Conservation (phyloP, 371 early-diverging fungal genomes). For the Syncephalastrum contaminatum region DNA sequence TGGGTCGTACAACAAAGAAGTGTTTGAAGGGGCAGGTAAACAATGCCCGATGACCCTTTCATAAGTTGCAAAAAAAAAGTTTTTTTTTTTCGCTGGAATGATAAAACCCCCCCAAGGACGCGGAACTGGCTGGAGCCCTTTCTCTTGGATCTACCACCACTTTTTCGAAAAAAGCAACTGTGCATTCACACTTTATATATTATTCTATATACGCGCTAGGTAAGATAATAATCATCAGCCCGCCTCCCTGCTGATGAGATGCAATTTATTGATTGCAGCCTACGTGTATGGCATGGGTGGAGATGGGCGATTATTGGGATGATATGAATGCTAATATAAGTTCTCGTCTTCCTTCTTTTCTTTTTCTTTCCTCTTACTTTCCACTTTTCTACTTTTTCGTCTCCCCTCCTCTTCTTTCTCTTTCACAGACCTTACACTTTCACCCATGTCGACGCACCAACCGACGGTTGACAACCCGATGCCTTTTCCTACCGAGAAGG, state of each 20-base stretch:
- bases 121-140: constrained; percentile 4
- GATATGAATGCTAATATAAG: constrained; percentile 6
- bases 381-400: constrained; percentile 12
- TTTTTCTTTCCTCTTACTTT: constrained; percentile 12
- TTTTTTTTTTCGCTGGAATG: constrained; percentile 7
- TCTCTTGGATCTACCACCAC: constrained; percentile 7
- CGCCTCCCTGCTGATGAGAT: constrained; percentile 9
- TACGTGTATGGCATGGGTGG: background rate
- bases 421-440: constrained; percentile 9
- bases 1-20: constrained; percentile 14
- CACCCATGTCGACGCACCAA: constrained; percentile 1
- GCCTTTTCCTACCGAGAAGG: constrained; percentile 28
- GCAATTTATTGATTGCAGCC: constrained; percentile 9
- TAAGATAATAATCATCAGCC: background rate
- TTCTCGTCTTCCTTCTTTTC: background rate
- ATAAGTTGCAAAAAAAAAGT: constrained; percentile 5
- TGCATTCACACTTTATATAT: no score
- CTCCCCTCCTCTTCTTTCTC: constrained; percentile 11
- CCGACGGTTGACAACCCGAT: constrained; percentile 11
- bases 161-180: constrained; percentile 2
- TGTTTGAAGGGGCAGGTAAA: constrained; percentile 28
- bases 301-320: background rate
- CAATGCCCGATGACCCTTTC: constrained; percentile 26
- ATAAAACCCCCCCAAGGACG: constrained; percentile 10
- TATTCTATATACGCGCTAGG: background rate